Percentiles rank a stretch among this genome's conserved stretches.
These are phyloP conservation scores for Metarhizium rileyi DNA, from an alignment of 2,329 filamentous ascomycete species.

Conservation along the genomic window DNA sequence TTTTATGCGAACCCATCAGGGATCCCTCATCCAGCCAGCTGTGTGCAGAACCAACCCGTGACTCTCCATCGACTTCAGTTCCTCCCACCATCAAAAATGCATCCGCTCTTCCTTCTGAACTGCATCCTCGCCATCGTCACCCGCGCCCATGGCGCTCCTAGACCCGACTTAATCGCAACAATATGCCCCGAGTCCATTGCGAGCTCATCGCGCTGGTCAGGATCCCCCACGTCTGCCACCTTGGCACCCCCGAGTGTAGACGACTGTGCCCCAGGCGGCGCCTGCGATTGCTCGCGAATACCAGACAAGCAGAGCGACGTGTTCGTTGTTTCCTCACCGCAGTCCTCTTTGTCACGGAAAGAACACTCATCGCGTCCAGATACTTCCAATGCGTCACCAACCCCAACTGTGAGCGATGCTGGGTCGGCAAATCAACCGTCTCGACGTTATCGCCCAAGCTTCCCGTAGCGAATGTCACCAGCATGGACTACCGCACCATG, in stretches of 20 bases:
- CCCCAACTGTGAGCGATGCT: slow-evolving; percentile 19
- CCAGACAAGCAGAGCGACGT: slow-evolving; percentile 19
- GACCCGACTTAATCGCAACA: background rate
- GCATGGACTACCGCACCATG: background rate
- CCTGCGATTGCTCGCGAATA: slow-evolving; percentile 20
- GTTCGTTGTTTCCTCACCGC: slow-evolving; percentile 9
- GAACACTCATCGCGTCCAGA: slow-evolving; percentile 11
- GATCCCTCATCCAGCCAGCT: background rate
- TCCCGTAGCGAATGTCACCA: background rate
- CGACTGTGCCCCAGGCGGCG: slow-evolving; percentile 13
- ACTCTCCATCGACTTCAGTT: background rate
- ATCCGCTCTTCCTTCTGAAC: background rate
- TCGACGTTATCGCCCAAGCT: background rate
- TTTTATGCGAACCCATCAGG: background rate
- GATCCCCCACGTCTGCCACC: background rate
- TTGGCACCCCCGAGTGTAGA: background rate
- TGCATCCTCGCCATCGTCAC: background rate
- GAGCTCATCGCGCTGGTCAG: background rate
- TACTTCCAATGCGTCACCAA: slow-evolving; percentile 27
- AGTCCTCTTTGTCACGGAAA: too few species aligned
- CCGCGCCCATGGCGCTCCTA: background rate
- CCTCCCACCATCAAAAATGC: background rate
- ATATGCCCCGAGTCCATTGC: background rate
- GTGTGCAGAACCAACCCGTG: too few species aligned
- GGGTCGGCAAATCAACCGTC: background rate